Evolutionary conservation across 2,329 filamentous ascomycete species (phyloP).

Genomic region (Colletotrichum sp.): DNA sequence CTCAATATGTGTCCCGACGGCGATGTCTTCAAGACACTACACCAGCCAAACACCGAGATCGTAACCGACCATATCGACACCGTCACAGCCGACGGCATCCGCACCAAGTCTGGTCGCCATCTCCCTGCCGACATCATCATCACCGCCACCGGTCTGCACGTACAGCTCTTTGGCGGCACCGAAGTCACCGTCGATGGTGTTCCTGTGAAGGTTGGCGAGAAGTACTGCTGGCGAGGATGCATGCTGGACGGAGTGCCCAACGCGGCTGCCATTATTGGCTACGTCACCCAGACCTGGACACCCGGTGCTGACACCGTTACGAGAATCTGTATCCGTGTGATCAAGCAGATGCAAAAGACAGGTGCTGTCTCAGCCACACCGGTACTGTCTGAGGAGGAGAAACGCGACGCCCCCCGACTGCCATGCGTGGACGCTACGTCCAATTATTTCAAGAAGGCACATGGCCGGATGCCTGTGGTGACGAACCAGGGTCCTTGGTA

Average conservation of each 20-base stretch:
- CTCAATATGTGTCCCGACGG: conserved; percentile 69
- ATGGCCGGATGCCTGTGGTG: conserved; percentile 39
- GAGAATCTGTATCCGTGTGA: conserved; percentile 52
- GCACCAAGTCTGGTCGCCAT: conserved; percentile 50
- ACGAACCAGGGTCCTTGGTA: conserved; percentile 41
- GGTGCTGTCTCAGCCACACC: conserved; percentile 23
- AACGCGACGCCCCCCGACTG: conserved; percentile 21
- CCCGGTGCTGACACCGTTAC: conserved; percentile 64
- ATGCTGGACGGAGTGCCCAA: conserved; percentile 75
- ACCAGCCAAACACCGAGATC: conserved; percentile 48
- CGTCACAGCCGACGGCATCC: conserved; percentile 53
- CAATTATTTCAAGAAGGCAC: conserved; percentile 39
- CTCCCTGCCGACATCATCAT: conserved; percentile 71
- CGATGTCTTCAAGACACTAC: conserved; percentile 60
- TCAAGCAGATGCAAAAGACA: conserved; percentile 49
- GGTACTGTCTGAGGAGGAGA: conserved; percentile 10
- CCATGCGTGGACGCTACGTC: conserved; percentile 33
- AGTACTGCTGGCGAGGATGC: conserved; percentile 66
- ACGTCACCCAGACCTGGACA: conserved; percentile 72
- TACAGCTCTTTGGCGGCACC: conserved; percentile 61
- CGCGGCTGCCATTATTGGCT: conserved; percentile 65
- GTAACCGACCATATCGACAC: conserved; percentile 59
- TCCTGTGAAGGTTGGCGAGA: conserved; percentile 49
- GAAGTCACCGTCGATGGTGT: conserved; percentile 59
- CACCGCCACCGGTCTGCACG: conserved; percentile 70